phyloP scores from a whole-genome alignment of 768 basidiomycete species.

The Cyclocybe cylindracea region DNA sequence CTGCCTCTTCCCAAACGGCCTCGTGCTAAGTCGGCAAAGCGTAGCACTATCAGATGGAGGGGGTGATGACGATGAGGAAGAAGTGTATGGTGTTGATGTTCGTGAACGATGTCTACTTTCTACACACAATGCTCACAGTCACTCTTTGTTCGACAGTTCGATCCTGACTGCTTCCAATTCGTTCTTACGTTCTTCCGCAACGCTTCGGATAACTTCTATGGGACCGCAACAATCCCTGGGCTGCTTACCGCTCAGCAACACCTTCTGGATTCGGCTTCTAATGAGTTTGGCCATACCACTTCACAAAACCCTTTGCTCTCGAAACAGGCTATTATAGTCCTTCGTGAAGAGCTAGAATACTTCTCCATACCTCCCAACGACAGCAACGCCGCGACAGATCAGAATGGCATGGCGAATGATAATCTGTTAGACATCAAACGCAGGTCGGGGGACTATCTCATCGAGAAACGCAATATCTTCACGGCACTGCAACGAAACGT shows the following conservation, averaged over 20 bases:
- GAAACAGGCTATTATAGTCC: slow-evolving; percentile 98
- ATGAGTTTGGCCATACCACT: slow-evolving; percentile 62
- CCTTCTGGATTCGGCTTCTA: slow-evolving; percentile 65
- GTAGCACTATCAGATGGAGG: slow-evolving; percentile 73
- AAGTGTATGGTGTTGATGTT: slow-evolving; percentile 96
- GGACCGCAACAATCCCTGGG: slow-evolving; percentile 70
- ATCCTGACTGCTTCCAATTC: slow-evolving; percentile 94
- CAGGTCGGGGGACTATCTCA: slow-evolving; percentile 83
- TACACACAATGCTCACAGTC: slow-evolving; percentile 6
- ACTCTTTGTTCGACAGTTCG: slow-evolving; percentile 62
- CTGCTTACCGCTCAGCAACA: slow-evolving; percentile 79
- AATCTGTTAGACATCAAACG: slow-evolving; percentile 79
- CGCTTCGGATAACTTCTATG: slow-evolving; percentile 92
- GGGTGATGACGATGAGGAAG: slow-evolving; percentile 80
- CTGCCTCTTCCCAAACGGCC: slow-evolving; percentile 96
- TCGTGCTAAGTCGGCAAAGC: slow-evolving; percentile 89
- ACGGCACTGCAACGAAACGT: slow-evolving; percentile 98
- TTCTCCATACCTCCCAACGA: slow-evolving; percentile 90
- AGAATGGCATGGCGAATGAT: slow-evolving; percentile 78
- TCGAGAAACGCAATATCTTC: slow-evolving; percentile 91
- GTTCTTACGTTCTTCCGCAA: slow-evolving; percentile 90
- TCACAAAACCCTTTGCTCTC: slow-evolving; percentile 89
- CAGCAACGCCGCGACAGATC: slow-evolving; percentile 64
- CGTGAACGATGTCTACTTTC: slow-evolving; percentile 35
- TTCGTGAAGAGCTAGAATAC: slow-evolving; percentile 97